Conservation (phyloP, 2,329 filamentous ascomycete species). For the Aspergillus vadensis region DNA sequence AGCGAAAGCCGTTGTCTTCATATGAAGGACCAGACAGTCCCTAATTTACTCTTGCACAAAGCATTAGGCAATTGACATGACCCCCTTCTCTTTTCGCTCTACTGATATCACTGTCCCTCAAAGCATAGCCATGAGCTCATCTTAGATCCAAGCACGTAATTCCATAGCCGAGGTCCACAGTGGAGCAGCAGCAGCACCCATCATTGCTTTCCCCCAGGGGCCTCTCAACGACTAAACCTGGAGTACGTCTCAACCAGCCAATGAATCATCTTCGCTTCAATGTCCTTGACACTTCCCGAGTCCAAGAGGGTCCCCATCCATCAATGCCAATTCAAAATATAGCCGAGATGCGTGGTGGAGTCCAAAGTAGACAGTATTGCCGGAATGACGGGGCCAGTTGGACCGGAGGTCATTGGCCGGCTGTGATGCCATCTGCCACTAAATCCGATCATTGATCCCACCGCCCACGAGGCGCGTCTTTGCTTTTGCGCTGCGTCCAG, state of each 20-base stretch:
- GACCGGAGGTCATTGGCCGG: conserved; percentile 8
- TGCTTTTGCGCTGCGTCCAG: not conserved
- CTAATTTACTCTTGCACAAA: not conserved
- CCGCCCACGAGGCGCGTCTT: not conserved
- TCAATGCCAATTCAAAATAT: not conserved
- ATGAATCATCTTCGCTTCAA: not conserved
- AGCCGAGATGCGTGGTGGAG: not conserved
- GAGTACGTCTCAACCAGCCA: not conserved
- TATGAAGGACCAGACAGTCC: not conserved
- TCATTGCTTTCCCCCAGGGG: not conserved
- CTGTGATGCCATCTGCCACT: conserved; percentile 16
- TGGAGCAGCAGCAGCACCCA: not conserved
- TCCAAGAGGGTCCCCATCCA: not conserved
- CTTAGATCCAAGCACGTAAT: conserved; percentile 16
- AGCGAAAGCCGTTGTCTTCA: not conserved
- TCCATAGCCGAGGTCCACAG: not conserved
- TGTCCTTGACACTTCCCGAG: no score
- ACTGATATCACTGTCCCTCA: not conserved
- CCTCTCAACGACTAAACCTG: not conserved
- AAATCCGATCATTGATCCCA: conserved; percentile 5
- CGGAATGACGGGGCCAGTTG: not conserved
- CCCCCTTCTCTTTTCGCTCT: not conserved
- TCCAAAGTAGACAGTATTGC: not conserved
- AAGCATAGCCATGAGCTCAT: conserved; percentile 13
- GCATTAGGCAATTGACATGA: no score